Percentiles rank a stretch among this genome's conserved stretches.
These are phyloP conservation scores for Roridomyces roridus DNA, from an alignment of 768 basidiomycete species.

Conservation along the genomic window DNA sequence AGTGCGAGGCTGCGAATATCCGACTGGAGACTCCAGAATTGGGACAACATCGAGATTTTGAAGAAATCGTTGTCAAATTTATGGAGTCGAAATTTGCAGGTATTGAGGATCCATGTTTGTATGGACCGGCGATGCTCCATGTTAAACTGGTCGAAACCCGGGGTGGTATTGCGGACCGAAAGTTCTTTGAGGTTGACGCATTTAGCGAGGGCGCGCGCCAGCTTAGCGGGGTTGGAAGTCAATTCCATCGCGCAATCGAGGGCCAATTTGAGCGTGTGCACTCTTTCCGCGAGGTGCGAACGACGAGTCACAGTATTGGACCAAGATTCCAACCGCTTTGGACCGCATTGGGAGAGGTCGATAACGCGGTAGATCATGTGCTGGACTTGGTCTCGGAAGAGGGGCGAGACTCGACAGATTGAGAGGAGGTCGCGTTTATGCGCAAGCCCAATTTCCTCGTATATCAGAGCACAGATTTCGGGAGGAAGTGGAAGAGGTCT, in stretches of 20 bases:
- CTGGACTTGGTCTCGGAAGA: too few relatives aligned
- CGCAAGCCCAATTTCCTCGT: too few relatives aligned
- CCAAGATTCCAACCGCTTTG: too few relatives aligned
- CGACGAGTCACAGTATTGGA: too few relatives aligned
- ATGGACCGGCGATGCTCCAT: background rate
- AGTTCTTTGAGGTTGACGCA: constrained; percentile 19
- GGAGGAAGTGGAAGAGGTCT: too few relatives aligned
- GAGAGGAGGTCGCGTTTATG: constrained; percentile 31
- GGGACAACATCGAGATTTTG: constrained; percentile 1
- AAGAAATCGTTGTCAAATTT: constrained; percentile 18
- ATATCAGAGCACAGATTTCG: background rate
- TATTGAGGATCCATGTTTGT: constrained; percentile 13
- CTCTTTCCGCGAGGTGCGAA: background rate
- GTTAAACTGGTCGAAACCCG: background rate
- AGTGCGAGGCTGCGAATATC: constrained; percentile 13
- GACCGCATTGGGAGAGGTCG: too few relatives aligned
- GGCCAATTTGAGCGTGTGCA: background rate
- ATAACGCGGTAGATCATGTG: too few relatives aligned
- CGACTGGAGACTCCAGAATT: constrained; percentile 17
- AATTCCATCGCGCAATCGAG: constrained; percentile 1
- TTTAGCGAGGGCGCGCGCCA: constrained; percentile 10
- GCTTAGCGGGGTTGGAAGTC: constrained; percentile 2
- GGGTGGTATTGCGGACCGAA: background rate
- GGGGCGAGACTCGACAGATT: too few relatives aligned
- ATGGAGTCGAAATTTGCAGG: constrained; percentile 12